Evolutionary conservation across 2,329 filamentous ascomycete genomes (phyloP), one percentile per base, ranked within the genome.

Genomic region (Sclerotinia trifoliorum): DNA sequence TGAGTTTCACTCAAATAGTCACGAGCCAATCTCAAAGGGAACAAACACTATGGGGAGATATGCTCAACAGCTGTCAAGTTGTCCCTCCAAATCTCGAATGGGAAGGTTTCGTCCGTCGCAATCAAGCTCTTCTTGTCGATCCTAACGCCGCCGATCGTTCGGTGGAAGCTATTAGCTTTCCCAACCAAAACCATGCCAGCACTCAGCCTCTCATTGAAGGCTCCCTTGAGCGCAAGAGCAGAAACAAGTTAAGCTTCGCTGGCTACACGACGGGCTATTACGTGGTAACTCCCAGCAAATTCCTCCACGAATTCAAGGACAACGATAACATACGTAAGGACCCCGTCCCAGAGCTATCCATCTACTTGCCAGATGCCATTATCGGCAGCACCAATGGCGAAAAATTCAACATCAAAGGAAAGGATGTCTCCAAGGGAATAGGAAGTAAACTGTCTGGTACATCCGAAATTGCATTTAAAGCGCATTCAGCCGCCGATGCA

Each of bases 331-430:
- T 84, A 64, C 83, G 84, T 60, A 81, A 87, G 75, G 92, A 96
- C 70, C 92, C 93, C 13, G 84, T 86, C 68, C 94, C 95, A 0
- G 94, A 99, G 78, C 83, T 95, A 52, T 95, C 91, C 19, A 87
- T 99, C 73, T 98, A 94, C 79, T 88, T 99, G 0, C 94, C 95
- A 15, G 95, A 99, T 74, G 96, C 94, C 74, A 80, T 89, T 57
- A 86, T 98, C 68, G 92, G 93, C 68, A 76, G 81, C 0, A 85
- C 86, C 17, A 88, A 84, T 72, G 93, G 91, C 66, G 86, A 90
- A 70, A 97, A 96, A 80, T 98, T 99, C 84, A 92, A 88, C 76
- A 85, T 99, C 79, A 97, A 97, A 83, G 95, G 95, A 79, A 98
- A 98, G 80, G 94, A 99, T 78, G 87, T 90, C 68, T 90, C 89